Base-by-base conservation (phyloP, 257 asterid species). In the Cinchona pubescens region DNA sequence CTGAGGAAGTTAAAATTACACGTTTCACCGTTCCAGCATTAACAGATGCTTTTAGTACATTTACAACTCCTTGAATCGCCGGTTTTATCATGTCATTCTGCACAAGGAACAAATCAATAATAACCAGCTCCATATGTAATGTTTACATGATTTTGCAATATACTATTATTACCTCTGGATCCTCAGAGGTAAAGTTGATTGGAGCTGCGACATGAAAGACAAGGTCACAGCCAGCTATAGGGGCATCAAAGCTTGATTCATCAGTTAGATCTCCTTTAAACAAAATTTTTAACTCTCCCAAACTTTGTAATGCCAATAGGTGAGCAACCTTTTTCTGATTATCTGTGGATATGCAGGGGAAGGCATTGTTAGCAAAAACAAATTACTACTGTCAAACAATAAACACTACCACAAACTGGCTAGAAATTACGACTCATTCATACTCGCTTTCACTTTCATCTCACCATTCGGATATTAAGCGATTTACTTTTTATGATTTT, bases 201-300 rank as follows among this genome's bases (percentile, higher is more conserved):
- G 84, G 82, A 46, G 84, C 78, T 16, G 82, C 82, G 21, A 81
- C 77, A 51, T 49, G 82, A 67, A 77, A 77, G 73, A 81, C 82
- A 9, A 73, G 56, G 73, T 77, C 77, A 49, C 79, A 60, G 32
- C 76, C 76, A 11, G 70, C 67, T 67, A 73, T 58, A 73, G 82
- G 79, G 30, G 75, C 78, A 58, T 66, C 78, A 38, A 79, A 78
- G 56, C 82, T 79, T 25, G 63, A 29, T 79, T 73, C 75, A 66
- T 79, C 75, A 1, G 71, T 79, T 58, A 79, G 68, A 0, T 79
- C 79, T 45, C 71, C 82, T 79, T 67, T 75, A 40, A 77, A n/a
- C n/a, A n/a, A 77, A 32, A 77, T 37, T 48, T 72, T 77, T 32
- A 77, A 70, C 64, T 62, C 51, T 1, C 81, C 77, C 59, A 71